Conservation (phyloP, 129 eudicot species). For the carrot (Daucus carota) region DH1_v3.0 NC_030388.2:21919001-21919500, state of each 20-base stretch:
- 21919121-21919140: background rate
- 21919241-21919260: background rate
- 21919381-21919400: too few relatives aligned
- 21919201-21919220: background rate
- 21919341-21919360: too few relatives aligned
- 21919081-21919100: conserved; percentile 2
- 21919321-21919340: too few relatives aligned
- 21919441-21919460: too few relatives aligned
- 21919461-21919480: too few relatives aligned
- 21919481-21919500: too few relatives aligned
- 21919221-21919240: background rate
- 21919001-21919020: background rate
- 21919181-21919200: background rate
- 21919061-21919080: conserved; percentile 13
- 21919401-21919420: too few relatives aligned
- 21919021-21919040: conserved; percentile 21
- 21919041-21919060: conserved; percentile 22
- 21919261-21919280: background rate
- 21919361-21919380: too few relatives aligned
- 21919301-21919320: too few relatives aligned
- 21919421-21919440: too few relatives aligned
- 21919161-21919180: background rate
- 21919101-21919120: background rate
- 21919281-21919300: too few relatives aligned
- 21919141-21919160: conserved; percentile 1